These are phyloP conservation scores for Fomes fomentarius DNA, from an alignment of 1,284 basidiomycete genomes.

Conservation along the genomic window DNA sequence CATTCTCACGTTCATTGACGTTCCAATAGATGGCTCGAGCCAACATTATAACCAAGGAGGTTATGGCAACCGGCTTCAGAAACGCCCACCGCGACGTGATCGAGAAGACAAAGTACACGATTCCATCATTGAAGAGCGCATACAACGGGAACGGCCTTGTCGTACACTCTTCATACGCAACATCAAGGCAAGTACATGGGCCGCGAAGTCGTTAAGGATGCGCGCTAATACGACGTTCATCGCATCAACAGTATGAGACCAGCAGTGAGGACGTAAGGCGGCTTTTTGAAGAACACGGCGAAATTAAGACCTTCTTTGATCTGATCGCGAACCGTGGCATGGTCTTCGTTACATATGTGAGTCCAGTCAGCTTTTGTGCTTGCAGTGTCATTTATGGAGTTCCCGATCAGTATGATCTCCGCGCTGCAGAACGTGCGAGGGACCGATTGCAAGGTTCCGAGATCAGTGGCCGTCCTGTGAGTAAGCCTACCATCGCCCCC, in stretches of 20 bases:
- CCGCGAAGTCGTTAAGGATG: background rate
- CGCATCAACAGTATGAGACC: constrained; percentile 84
- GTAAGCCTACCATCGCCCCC: constrained; percentile 27
- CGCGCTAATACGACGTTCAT: background rate
- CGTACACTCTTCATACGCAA: constrained; percentile 97
- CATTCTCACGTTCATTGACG: constrained; percentile 59
- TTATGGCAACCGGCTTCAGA: constrained; percentile 51
- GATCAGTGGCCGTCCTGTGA: constrained; percentile 82
- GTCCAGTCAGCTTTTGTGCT: constrained; percentile 36
- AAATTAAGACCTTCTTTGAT: constrained; percentile 97
- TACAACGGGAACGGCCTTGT: constrained; percentile 91
- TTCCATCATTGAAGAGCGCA: constrained; percentile 86
- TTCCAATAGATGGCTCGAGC: constrained; percentile 59
- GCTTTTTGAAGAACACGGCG: constrained; percentile 90
- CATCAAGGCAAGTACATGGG: constrained; percentile 79
- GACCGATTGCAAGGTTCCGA: constrained; percentile 86
- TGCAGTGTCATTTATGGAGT: background rate
- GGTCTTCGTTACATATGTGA: constrained; percentile 97
- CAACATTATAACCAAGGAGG: constrained; percentile 54
- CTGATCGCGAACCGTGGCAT: constrained; percentile 92
- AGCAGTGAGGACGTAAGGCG: constrained; percentile 81
- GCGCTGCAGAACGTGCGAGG: constrained; percentile 89
- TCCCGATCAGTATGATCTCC: constrained; percentile 78
- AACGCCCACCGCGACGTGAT: constrained; percentile 59
- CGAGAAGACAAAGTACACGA: constrained; percentile 85